Evolutionary conservation across 2,329 filamentous ascomycete species (phyloP).

Genomic region (Hymenoscyphus albidus): DNA sequence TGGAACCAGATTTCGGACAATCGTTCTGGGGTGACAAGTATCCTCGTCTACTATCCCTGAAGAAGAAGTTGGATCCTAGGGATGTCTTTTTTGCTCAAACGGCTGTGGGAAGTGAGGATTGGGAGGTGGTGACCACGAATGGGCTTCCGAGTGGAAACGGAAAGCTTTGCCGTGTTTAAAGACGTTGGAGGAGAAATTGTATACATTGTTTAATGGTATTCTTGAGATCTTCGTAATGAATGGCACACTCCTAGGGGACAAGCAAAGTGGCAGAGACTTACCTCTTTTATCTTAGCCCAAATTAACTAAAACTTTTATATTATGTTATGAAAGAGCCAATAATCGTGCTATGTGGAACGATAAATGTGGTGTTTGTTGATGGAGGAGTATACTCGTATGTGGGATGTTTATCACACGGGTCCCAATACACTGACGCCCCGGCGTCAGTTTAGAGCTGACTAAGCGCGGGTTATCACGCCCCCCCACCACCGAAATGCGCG

Average conservation of each 20-base stretch:
- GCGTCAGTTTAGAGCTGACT: no score
- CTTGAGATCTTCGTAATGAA: background rate
- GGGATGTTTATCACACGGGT: no score
- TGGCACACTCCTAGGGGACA: no score
- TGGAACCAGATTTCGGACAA: constrained; percentile 40
- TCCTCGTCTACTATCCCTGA: constrained; percentile 39
- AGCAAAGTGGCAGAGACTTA: background rate
- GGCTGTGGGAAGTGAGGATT: constrained; percentile 49
- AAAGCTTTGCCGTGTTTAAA: constrained; percentile 3
- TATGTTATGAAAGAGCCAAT: no score
- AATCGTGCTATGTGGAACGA: no score
- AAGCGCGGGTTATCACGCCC: no score
- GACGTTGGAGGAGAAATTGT: background rate
- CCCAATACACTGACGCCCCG: no score
- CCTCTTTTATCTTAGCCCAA: no score
- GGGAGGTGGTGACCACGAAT: constrained; percentile 37
- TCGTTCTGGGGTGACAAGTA: constrained; percentile 47
- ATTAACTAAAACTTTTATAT: no score
- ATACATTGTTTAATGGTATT: background rate
- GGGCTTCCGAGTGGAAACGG: constrained; percentile 5
- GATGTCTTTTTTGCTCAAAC: constrained; percentile 45
- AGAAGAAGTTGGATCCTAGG: constrained; percentile 46
- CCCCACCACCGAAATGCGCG: no score
- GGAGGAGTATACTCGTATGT: no score
- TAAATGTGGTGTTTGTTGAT: no score